Percentiles rank a stretch among this genome's conserved stretches.
Evolutionary conservation across 768 basidiomycete genomes (phyloP).

Genomic region (Porphyrellus cyaneotinctus): DNA sequence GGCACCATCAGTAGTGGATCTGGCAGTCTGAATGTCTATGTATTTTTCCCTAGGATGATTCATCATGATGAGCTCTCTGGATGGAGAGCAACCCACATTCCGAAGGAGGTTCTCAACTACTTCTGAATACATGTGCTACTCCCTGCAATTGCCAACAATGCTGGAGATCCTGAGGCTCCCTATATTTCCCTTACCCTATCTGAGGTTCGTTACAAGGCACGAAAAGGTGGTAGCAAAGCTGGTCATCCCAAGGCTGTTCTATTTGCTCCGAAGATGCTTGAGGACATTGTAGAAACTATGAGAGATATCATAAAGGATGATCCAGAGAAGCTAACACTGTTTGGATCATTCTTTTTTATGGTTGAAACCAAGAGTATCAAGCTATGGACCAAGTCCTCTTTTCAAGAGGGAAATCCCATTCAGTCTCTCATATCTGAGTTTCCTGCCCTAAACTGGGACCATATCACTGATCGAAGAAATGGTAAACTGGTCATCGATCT

Average conservation of each 20-base stretch:
- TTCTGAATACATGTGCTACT: constrained; percentile 10
- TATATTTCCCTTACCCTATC: constrained; percentile 5
- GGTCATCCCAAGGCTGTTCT: constrained; percentile 8
- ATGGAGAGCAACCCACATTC: background rate
- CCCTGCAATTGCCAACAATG: background rate
- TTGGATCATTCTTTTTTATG: constrained; percentile 8
- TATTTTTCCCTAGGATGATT: constrained; percentile 15
- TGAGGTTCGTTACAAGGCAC: constrained; percentile 6
- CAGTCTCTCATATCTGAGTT: background rate
- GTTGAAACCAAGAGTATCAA: background rate
- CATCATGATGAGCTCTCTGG: background rate
- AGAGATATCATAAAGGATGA: background rate
- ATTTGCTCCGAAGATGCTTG: background rate
- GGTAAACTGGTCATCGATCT: background rate
- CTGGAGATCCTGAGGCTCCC: background rate
- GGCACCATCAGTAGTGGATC: background rate
- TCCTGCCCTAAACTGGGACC: background rate
- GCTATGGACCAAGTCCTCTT: background rate
- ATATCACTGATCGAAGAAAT: background rate
- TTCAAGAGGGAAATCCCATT: too few relatives aligned
- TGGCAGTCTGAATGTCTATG: background rate
- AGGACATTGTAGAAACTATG: constrained; percentile 4
- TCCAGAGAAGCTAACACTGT: background rate
- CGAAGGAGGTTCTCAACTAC: constrained; percentile 8
- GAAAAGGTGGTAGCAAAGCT: background rate